A percentile compares a stretch with the other conserved stretches of the same genome.
phyloP scores from a whole-genome alignment of 2,329 filamentous ascomycete genomes.

The Ophidiomyces ophidiicola region DNA sequence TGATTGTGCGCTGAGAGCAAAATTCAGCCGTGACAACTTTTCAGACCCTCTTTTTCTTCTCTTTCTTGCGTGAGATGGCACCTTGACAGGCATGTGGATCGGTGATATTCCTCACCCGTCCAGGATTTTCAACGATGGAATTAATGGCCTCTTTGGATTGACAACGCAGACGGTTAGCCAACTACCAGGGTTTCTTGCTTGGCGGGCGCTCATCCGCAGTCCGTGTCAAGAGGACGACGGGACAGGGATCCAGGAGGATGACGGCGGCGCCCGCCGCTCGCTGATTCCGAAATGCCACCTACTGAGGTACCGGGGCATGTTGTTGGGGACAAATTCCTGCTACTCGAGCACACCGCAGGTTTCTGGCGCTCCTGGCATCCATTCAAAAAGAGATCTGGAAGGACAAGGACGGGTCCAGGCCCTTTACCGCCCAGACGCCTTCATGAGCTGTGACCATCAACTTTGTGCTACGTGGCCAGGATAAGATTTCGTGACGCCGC shows the following conservation, averaged over 20 bases:
- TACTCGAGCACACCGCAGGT: too few species aligned
- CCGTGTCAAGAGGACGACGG: conserved; percentile 1
- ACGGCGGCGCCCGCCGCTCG: too few species aligned
- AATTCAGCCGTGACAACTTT: neutral
- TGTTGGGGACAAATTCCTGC: too few species aligned
- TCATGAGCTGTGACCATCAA: conserved; percentile 9
- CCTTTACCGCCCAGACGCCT: conserved; percentile 8
- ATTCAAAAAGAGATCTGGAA: neutral
- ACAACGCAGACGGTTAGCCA: conserved; percentile 9
- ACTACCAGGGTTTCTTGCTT: conserved; percentile 1
- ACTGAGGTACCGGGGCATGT: too few species aligned
- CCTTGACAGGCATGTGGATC: conserved; percentile 4
- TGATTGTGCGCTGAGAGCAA: neutral
- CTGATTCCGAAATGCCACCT: too few species aligned
- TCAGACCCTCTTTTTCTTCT: neutral
- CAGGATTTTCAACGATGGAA: conserved; percentile 2
- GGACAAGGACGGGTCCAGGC: conserved; percentile 9
- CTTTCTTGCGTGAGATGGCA: conserved; percentile 2
- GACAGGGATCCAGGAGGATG: conserved; percentile 1
- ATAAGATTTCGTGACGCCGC: conserved; percentile 4
- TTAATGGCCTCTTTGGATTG: conserved; percentile 5
- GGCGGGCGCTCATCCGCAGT: conserved; percentile 4
- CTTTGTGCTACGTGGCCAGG: conserved; percentile 9
- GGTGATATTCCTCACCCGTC: neutral
- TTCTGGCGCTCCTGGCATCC: too few species aligned